Evolutionary conservation across 495 filamentous ascomycete species (phyloP).

Genomic region (Pseudoneurospora amorphoporcata): DNA sequence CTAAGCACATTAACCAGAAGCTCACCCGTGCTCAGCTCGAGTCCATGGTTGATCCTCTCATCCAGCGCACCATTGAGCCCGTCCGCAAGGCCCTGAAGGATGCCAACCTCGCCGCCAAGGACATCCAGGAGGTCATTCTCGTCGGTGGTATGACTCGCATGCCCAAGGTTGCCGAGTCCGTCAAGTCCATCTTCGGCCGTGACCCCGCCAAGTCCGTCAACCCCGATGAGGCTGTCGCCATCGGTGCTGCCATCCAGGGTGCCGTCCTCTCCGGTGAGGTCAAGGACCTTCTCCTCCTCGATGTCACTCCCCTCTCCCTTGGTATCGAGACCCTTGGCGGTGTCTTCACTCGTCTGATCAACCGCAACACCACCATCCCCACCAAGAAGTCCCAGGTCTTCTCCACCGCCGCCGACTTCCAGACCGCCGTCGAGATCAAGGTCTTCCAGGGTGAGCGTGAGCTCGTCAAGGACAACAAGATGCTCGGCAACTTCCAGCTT

Average conservation of each 20-base stretch:
- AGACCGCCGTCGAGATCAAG: slow-evolving; percentile 99
- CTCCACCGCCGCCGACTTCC: slow-evolving; percentile 97
- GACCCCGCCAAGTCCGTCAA: slow-evolving; percentile 98
- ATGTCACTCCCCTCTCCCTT: slow-evolving; percentile 94
- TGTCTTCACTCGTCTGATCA: slow-evolving; percentile 99
- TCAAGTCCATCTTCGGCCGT: slow-evolving; percentile 95
- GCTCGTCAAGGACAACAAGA: slow-evolving; percentile 97
- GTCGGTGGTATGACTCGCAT: slow-evolving; percentile 99
- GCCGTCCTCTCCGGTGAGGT: slow-evolving; percentile 94
- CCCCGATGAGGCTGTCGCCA: slow-evolving; percentile 97
- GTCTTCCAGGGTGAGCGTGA: slow-evolving; percentile 99
- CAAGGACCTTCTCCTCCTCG: slow-evolving; percentile 89
- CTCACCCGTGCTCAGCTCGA: slow-evolving; percentile 90
- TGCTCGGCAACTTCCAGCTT: slow-evolving; percentile 99
- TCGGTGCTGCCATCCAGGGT: slow-evolving; percentile 96
- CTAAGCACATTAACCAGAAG: slow-evolving; percentile 96
- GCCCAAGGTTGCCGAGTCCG: slow-evolving; percentile 97
- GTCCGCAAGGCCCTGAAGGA: slow-evolving; percentile 98
- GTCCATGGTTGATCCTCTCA: slow-evolving; percentile 82
- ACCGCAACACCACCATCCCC: slow-evolving; percentile 98
- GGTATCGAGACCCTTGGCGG: slow-evolving; percentile 99
- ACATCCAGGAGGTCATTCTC: slow-evolving; percentile 97
- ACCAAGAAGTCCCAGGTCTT: slow-evolving; percentile 99
- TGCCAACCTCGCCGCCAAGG: slow-evolving; percentile 83
- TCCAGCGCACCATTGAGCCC: slow-evolving; percentile 77